Evolutionary conservation across 139 green algal species (phyloP).

Genomic region (Micractinium sp.): DNA sequence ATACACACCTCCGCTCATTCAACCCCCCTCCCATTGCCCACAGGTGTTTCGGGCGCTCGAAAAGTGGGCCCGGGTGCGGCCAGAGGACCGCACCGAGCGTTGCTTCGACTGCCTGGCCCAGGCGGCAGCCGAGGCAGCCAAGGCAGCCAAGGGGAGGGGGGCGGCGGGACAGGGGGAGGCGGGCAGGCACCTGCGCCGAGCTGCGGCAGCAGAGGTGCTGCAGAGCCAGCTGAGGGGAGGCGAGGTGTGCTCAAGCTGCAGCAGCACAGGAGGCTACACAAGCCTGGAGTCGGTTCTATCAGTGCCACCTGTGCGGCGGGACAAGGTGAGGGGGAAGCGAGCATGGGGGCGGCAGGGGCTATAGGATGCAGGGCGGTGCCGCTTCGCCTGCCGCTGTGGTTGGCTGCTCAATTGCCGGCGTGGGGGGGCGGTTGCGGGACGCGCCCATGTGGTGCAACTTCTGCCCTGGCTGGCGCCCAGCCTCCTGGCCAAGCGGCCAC

Average conservation of each 20-base stretch:
- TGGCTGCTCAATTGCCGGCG: no score
- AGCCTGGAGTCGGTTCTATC: slow-evolving; percentile 59
- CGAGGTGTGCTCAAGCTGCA: background rate
- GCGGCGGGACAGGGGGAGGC: background rate
- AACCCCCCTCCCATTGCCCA: background rate
- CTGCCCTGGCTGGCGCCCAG: no score
- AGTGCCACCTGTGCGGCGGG: slow-evolving; percentile 53
- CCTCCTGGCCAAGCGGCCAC: no score
- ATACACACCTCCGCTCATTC: background rate
- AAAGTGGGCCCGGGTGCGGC: slow-evolving; percentile 5
- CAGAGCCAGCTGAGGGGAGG: background rate
- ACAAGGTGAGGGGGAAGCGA: slow-evolving; percentile 51
- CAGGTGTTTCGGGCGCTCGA: slow-evolving; percentile 3
- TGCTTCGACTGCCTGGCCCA: background rate
- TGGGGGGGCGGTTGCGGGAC: no score
- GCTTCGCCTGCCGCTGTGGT: no score
- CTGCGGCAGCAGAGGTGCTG: background rate
- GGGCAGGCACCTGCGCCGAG: background rate
- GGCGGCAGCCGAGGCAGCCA: background rate
- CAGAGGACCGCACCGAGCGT: background rate
- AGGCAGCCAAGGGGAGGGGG: background rate
- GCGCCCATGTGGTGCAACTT: no score
- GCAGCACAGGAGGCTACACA: slow-evolving; percentile 68
- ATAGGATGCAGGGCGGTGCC: no score
- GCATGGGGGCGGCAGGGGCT: no score